These are phyloP conservation scores for Aotearoamyces nothofagi DNA, from an alignment of 2,329 filamentous ascomycete genomes.

Conservation along the genomic window DNA sequence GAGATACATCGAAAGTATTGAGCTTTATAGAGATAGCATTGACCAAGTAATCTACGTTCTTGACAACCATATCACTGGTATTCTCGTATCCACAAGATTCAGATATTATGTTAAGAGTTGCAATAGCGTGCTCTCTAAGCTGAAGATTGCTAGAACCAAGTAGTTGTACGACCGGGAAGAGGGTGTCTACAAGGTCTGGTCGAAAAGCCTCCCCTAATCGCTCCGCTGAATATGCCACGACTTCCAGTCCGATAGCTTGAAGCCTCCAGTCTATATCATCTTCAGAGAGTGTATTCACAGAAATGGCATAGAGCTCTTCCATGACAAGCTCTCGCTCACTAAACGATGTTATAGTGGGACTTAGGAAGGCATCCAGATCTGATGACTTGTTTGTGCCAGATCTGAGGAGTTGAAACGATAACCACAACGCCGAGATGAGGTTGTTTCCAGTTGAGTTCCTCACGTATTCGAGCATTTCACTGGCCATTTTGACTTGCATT, in stretches of 20 bases:
- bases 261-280: constrained; percentile 54
- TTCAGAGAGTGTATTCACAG: constrained; percentile 44
- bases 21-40: constrained; percentile 82
- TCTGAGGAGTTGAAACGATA: constrained; percentile 58
- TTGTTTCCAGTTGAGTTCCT: constrained; percentile 39
- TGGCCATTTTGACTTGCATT: constrained; percentile 43
- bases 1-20: constrained; percentile 84
- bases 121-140: constrained; percentile 69
- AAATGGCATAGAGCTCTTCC: constrained; percentile 54
- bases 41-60: constrained; percentile 92
- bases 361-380: constrained; percentile 52
- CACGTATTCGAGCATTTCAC: constrained; percentile 48
- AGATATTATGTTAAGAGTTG: constrained; percentile 69
- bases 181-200: constrained; percentile 72
- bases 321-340: constrained; percentile 30
- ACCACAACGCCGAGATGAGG: constrained; percentile 63
- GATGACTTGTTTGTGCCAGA: constrained; percentile 33
- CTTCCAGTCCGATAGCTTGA: constrained; percentile 67
- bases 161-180: constrained; percentile 86
- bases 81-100: constrained; percentile 56
- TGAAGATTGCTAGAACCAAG: constrained; percentile 55
- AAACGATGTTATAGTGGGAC: constrained; percentile 28
- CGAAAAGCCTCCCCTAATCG: constrained; percentile 55
- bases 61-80: constrained; percentile 67
- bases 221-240: constrained; percentile 60